Percentiles rank a stretch among this genome's conserved stretches.
Conservation (phyloP, 202 grass and related monocot genomes). For the Dendrocalamus latiflorus region DNA sequence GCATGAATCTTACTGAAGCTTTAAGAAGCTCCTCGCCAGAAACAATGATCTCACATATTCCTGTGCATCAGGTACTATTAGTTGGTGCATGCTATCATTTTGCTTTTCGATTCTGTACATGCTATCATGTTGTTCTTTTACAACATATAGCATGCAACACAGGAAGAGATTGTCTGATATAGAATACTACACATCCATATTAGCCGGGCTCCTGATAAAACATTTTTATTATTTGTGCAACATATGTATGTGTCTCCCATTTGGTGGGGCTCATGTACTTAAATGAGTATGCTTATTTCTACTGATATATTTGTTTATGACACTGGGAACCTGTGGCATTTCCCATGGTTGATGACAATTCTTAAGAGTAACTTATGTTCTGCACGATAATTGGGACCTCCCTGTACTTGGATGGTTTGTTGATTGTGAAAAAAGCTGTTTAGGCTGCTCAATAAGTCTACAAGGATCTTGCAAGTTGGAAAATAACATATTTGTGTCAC, state of each 20-base stretch:
- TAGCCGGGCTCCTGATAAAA: background rate
- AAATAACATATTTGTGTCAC: background rate
- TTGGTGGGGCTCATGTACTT: background rate
- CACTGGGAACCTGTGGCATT: background rate
- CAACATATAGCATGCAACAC: background rate
- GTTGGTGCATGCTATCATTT: conserved; percentile 7
- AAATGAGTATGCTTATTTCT: background rate
- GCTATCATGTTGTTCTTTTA: no score
- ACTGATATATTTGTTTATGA: background rate
- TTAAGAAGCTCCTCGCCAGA: conserved; percentile 83
- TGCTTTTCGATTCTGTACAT: background rate
- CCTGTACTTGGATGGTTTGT: background rate
- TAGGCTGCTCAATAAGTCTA: background rate
- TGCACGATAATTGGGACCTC: background rate
- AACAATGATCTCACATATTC: conserved; percentile 70
- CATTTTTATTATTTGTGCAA: background rate
- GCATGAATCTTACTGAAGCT: conserved; percentile 91
- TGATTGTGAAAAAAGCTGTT: background rate
- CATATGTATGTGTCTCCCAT: background rate
- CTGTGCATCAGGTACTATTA: conserved; percentile 83
- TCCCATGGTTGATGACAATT: background rate
- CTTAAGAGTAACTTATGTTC: background rate
- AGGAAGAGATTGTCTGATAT: background rate
- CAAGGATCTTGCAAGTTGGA: background rate
- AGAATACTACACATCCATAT: background rate